Evolutionary conservation across 768 basidiomycete species (phyloP), one percentile per base, ranked within the genome.

Genomic region (Cystofilobasidium bisporidii): DNA sequence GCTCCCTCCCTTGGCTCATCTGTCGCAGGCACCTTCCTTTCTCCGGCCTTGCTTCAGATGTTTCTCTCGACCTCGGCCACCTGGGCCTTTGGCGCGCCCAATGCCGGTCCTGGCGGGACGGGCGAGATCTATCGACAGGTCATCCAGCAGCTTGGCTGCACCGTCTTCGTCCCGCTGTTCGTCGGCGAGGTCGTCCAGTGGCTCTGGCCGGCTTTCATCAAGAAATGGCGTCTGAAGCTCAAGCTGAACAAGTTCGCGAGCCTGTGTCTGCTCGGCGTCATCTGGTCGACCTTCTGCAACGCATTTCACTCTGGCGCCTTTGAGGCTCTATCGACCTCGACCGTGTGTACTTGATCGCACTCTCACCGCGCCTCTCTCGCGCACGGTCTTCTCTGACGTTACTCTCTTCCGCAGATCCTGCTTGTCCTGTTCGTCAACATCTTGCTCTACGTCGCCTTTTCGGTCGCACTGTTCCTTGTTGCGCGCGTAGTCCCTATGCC

Each of bases 171-270:
- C 32, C 75, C 76, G 0, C 71, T 77, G 0, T 70, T 73, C 47
- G 74, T 74, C 9, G 75, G 75, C n/a, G 74, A 76, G 66, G 63
- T 73, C 47, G 62, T 76, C 26, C 71, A 75, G 68, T 72, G 56
- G 15, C 32, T 72, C n/a, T 72, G 64, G 58, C 73, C 75, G 1
- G 66, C 65, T 12, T 64, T 72, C n/a, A 66, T 71, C 32, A 72
- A 73, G 63, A 71, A 69, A 61, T 56, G 65, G 14, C 41, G 71
- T 10, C 36, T 48, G 3, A 72, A 69, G 26, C 65, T 74, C 64
- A 63, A 69, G 14, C 61, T 76, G 24, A 71, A 65, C 17, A 76
- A 76, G 59, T 65, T 75, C 4, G 73, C 72, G 2, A 65, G 67
- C 30, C 64, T 73, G 17, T 75, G 74, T 50, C 43, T 76, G 4